Base-by-base conservation (phyloP, 1,284 basidiomycete species). In the Naganishia liquefaciens region DNA sequence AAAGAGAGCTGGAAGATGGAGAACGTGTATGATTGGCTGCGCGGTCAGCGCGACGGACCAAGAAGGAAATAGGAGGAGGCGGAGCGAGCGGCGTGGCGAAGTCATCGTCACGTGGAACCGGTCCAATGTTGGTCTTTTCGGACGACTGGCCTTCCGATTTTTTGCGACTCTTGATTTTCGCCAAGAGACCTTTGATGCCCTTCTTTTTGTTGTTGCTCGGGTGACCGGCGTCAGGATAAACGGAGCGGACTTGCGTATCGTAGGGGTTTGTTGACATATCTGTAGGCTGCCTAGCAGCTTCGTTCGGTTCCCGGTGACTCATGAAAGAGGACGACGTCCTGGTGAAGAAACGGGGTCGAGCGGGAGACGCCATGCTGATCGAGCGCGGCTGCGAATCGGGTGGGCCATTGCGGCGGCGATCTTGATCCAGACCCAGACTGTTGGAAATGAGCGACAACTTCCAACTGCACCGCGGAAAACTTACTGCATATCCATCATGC, bases 401-500 rank as follows among this genome's bases (percentile, higher is more conserved):
- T 28, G 73, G 65, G 1, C 71, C 66, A 30, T 68, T 68, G 63
- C 73, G 73, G 15, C 74, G 70, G 1, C 75, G 73, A 66, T 79
- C 78, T 25, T 67, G 65, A 57, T 79, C 78, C 27, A 79, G 71
- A 17, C 77, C 78, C 42, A 79, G 74, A 65, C 76, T 79, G 62
- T 0, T 49, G 40, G 15, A 23, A 27, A 21, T 13, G 17, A 7
- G 33, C 28, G 28, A 27, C 47, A 37, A 17, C 10, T 37, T 53
- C 15, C 21, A 21, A 1, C 28, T 21, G 21, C 5, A 5, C 21
- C 13, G 27, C 40, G 39, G 54, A 51, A 61, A 25, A 87, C 90
- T 73, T 80, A 93, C 91, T 93, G 91, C 91, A 93, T 93, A 75
- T 93, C 89, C 74, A 93, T 82, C 90, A 93, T 91, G 74, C 91